A percentile compares a stretch with the other conserved stretches of the same genome.
phyloP scores from a whole-genome alignment of 2,329 filamentous ascomycete genomes.

The Trichoderma koningii region DNA sequence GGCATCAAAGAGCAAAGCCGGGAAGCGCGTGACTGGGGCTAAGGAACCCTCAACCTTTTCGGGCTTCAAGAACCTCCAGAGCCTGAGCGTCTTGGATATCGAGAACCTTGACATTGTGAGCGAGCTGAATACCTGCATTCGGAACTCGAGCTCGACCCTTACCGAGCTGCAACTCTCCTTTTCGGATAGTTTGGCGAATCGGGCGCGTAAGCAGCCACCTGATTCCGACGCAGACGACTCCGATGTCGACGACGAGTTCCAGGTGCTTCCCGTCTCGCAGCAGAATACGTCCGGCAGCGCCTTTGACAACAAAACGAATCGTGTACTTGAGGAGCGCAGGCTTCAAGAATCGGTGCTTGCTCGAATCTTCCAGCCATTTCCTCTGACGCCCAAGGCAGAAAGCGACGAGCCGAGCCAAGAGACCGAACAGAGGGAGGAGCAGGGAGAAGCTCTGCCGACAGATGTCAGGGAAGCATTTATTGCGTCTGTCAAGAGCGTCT shows the following conservation, averaged over 20 bases:
- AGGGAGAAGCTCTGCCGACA: slow-evolving; percentile 16
- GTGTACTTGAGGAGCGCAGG: slow-evolving; percentile 56
- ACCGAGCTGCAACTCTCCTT: slow-evolving; percentile 60
- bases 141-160: slow-evolving; percentile 57
- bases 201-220: slow-evolving; percentile 42
- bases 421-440: slow-evolving; percentile 32
- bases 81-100: slow-evolving; percentile 60
- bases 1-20: slow-evolving; percentile 38
- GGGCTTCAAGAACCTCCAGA: slow-evolving; percentile 58
- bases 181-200: slow-evolving; percentile 53
- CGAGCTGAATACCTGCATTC: slow-evolving; percentile 59
- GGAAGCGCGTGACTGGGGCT: slow-evolving; percentile 37
- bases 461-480: slow-evolving; percentile 39
- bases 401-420: slow-evolving; percentile 29
- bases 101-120: slow-evolving; percentile 57
- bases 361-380: slow-evolving; percentile 55
- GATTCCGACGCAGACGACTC: slow-evolving; percentile 52
- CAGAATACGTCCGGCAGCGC: slow-evolving; percentile 31
- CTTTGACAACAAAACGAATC: slow-evolving; percentile 48
- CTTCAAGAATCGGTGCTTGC: slow-evolving; percentile 56
- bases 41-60: slow-evolving; percentile 57
- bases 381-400: slow-evolving; percentile 41
- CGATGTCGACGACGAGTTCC: slow-evolving; percentile 58
- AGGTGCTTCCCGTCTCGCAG: slow-evolving; percentile 44
- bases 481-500: slow-evolving; percentile 44